Evolutionary conservation across 148 eudicot genomes (phyloP).

Genomic region (Talinum fruticosum): DNA sequence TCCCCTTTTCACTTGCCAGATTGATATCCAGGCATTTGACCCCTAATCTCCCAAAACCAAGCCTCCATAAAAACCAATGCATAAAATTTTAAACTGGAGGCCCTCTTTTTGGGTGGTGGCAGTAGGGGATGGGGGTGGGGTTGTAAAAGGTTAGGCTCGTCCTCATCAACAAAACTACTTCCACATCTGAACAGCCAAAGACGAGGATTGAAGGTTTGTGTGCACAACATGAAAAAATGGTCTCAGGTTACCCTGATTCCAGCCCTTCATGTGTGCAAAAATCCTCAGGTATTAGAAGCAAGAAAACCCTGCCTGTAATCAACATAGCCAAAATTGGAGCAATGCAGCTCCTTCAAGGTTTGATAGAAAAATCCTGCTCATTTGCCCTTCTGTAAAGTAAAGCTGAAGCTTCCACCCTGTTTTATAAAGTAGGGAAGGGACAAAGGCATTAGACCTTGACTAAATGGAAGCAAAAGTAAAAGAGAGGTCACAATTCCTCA

Average conservation of each 20-base stretch:
- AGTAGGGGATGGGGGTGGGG: neutral
- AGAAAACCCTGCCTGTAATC: neutral
- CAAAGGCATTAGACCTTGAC: conserved; percentile 16
- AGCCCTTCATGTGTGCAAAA: neutral
- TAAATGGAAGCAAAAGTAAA: neutral
- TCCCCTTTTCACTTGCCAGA: neutral
- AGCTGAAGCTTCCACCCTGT: conserved; percentile 99
- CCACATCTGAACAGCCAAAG: neutral
- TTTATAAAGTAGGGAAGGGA: conserved; percentile 11
- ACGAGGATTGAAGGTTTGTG: neutral
- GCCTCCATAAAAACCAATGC: neutral
- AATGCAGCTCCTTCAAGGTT: conserved; percentile 33
- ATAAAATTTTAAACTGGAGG: neutral
- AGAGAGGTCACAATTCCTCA: conserved; percentile 33
- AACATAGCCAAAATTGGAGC: neutral
- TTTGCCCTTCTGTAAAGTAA: conserved; percentile 93
- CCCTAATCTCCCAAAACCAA: neutral
- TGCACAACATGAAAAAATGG: conserved; percentile 6
- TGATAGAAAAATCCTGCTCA: conserved; percentile 87
- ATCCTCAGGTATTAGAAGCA: neutral
- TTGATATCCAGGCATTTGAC: neutral
- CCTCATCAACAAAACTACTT: neutral
- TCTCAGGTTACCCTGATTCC: conserved; percentile 8
- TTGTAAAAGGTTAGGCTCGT: neutral
- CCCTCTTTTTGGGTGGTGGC: neutral